Evolutionary conservation across 148 eudicot species (phyloP).

Genomic region (Diospyros kaki): DNA sequence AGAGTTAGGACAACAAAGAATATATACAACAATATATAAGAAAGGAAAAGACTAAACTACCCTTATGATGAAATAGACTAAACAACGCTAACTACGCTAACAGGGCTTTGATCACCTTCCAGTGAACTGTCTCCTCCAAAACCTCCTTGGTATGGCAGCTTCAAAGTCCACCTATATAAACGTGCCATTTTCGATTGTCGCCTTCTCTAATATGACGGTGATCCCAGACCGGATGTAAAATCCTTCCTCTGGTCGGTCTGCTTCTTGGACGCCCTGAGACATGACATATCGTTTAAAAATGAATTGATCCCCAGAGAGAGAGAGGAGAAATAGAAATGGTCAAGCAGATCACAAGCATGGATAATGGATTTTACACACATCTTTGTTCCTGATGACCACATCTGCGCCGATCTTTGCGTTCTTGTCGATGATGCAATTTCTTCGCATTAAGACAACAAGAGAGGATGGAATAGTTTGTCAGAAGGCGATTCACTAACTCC

Average conservation of each 20-base stretch:
- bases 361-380: conserved; percentile 45
- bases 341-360: not conserved
- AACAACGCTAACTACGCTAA: too few relatives aligned
- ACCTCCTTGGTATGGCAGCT: not conserved
- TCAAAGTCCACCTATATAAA: conserved; percentile 40
- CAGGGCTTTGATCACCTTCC: not conserved
- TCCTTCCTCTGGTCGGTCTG: conserved; percentile 77
- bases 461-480: not conserved
- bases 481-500: not conserved
- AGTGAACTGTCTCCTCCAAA: not conserved
- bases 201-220: conserved; percentile 78
- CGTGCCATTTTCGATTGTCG: conserved; percentile 74
- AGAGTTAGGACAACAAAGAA: too few relatives aligned
- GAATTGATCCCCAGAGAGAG: not conserved
- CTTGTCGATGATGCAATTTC: conserved; percentile 94
- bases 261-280: conserved; percentile 75
- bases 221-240: conserved; percentile 92
- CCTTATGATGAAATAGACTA: too few relatives aligned
- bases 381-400: conserved; percentile 84
- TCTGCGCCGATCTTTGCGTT: conserved; percentile 82
- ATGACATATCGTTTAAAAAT: not conserved
- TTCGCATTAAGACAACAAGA: conserved; percentile 14
- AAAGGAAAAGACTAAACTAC: too few relatives aligned
- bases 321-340: not conserved
- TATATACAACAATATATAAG: too few relatives aligned